Evolutionary conservation across 441 rosid genomes (phyloP).

Genomic region (Erysimum cheiri): DNA sequence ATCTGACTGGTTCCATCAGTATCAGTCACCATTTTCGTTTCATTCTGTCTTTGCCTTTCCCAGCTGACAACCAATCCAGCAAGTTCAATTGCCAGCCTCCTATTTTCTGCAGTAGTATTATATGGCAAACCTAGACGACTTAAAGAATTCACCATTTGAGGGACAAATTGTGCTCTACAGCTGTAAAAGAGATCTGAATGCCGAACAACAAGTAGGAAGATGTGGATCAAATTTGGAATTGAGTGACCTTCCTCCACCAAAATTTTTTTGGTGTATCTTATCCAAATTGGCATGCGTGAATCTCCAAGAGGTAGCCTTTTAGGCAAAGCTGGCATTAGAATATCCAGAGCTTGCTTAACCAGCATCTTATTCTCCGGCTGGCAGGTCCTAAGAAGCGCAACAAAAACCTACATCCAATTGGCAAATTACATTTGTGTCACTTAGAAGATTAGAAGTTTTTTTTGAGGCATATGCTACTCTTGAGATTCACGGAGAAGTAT

Average conservation of each 20-base stretch:
- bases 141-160: constrained; percentile 99
- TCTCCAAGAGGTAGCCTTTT: constrained; percentile 96
- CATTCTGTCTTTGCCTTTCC: constrained; percentile 99
- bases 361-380: constrained; percentile 98
- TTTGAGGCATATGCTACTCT: constrained; percentile 24
- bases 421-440: constrained; percentile 41
- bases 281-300: constrained; percentile 99
- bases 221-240: constrained; percentile 96
- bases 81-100: constrained; percentile 99
- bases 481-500: constrained; percentile 19
- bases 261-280: constrained; percentile 97
- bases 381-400: constrained; percentile 98
- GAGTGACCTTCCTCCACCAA: constrained; percentile 99
- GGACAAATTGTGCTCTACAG: constrained; percentile 99
- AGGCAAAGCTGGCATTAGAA: constrained; percentile 98
- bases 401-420: constrained; percentile 83
- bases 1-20: constrained; percentile 65
- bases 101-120: constrained; percentile 92
- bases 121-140: constrained; percentile 99
- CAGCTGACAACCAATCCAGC: constrained; percentile 99
- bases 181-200: constrained; percentile 98
- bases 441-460: background rate
- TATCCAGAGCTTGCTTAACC: constrained; percentile 99
- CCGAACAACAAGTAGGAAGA: constrained; percentile 97
- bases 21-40: constrained; percentile 77